Percentiles rank a stretch among this genome's conserved stretches.
phyloP scores from a whole-genome alignment of 1,139 yeast genomes.

The Martiniozyma asiatica region DNA sequence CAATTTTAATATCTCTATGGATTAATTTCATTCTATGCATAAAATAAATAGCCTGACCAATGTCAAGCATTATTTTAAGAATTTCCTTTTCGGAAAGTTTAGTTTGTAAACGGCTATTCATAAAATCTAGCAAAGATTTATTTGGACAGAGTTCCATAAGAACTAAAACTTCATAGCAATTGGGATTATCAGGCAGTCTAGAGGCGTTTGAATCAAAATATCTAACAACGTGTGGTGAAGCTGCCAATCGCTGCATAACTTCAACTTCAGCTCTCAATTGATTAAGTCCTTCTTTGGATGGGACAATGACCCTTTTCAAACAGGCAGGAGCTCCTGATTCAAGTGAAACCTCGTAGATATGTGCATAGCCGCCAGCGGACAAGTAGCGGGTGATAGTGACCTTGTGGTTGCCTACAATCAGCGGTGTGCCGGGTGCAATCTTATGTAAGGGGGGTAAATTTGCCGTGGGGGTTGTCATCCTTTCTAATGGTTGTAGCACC shows the following conservation, averaged over 20 bases:
- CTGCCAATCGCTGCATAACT: slow-evolving; percentile 59
- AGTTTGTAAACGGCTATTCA: slow-evolving; percentile 58
- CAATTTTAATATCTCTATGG: slow-evolving; percentile 72
- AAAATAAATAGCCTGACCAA: slow-evolving; percentile 54
- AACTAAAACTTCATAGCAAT: slow-evolving; percentile 64
- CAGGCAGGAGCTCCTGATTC: no score
- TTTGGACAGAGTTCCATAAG: slow-evolving; percentile 73
- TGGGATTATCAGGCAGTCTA: slow-evolving; percentile 31
- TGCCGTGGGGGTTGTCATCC: no score
- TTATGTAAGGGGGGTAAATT: no score
- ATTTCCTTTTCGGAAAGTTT: slow-evolving; percentile 54
- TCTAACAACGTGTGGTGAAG: slow-evolving; percentile 46
- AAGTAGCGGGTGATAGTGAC: no score
- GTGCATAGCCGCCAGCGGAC: no score
- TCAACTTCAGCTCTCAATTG: slow-evolving; percentile 65
- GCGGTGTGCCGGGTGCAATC: no score
- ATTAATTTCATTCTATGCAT: slow-evolving; percentile 57
- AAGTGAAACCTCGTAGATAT: no score
- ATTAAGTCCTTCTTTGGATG: slow-evolving; percentile 56
- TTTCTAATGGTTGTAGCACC: no score
- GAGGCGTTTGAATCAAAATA: slow-evolving; percentile 74
- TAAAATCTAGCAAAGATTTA: slow-evolving; percentile 58
- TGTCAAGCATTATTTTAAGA: slow-evolving; percentile 53
- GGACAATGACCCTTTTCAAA: slow-evolving; percentile 62
- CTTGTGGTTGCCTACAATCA: no score